Evolutionary conservation across 768 basidiomycete species (phyloP), one percentile per base, ranked within the genome.

Genomic region (Psilocybe cubensis): DNA sequence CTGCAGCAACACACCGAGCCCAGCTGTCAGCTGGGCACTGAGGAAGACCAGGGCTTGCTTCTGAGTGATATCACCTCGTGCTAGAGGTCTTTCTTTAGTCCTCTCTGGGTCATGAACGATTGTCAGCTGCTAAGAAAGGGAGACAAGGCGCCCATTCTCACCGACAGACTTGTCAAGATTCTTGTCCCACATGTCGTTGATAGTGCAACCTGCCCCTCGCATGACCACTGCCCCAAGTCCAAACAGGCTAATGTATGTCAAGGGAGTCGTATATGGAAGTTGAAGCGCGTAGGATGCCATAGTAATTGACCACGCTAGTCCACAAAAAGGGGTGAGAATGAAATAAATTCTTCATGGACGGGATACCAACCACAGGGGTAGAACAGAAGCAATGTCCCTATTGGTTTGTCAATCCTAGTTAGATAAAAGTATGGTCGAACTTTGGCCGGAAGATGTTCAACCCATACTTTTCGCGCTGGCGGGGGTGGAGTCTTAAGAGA

Each of bases 171-270:
- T 87, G 79, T 99, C 97, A 43, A 97, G 83, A 59, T 92, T 86
- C 61, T 81, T 82, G 73, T 99, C 97, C 96, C 97, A 98, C 87
- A 99, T 87, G 69, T 99, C 97, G 70, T 99, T 99, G 64, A 99
- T 96, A 2, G 94, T 98, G 73, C 97, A 99, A 3, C 97, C 97
- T 20, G 97, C 97, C 4, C 96, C 94, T 18, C 97, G 87, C 97
- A 99, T 99, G 49, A 98, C 82, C 42, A 97, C 63, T 0, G 97
- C 95, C 1, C 97, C 97, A 9, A 88, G 69, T 2, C 93, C 96
- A 67, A 98, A 98, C 1, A 98, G 76, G 29, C 84, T 75, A 45
- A 93, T 77, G 67, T 94, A 96, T 17, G 83, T 86, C 52, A 94
- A 68, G 14, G 93, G 91, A 0, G 79, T 82, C 2, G 83, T 81